Evolutionary conservation across 768 basidiomycete genomes (phyloP), one percentile per base, ranked within the genome.

Genomic region (Mycena vulgaris): DNA sequence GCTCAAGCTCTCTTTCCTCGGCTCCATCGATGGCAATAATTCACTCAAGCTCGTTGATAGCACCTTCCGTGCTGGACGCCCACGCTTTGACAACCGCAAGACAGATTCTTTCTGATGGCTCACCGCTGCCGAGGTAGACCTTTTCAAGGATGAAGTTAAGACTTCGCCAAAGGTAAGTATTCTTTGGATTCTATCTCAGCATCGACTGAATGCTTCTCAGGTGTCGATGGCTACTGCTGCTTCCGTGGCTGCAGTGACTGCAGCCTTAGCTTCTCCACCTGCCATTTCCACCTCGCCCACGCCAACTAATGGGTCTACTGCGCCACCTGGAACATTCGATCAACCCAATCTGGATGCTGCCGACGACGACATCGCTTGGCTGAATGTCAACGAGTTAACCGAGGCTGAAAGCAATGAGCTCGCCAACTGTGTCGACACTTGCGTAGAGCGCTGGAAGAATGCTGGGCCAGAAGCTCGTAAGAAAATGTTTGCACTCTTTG

Each of bases 361-460:
- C 37, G 35, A 62, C 27, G 70, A 66, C 1, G 67, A 72, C 25
- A 28, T 72, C 16, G 71, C 70, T 5, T 75, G 73, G 76, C 66
- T 77, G 27, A 75, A 77, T 27, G n/a, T 69, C 9, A 52, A 58
- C 5, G 74, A 77, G 35, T 60, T 66, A 17, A 68, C 63, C 27
- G 63, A 64, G 2, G 37, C 23, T 2, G 75, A 77, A 28, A 37
- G 53, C 14, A 70, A 71, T 25, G 70, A 74, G 33, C 45, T 63
- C 17, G 30, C 35, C 13, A 61, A 66, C 25, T 56, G 42, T 27
- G 3, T 67, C 17, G 62, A 72, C 52, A 37, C 66, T 2, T 78
- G 78, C 55, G 70, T 73, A 0, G 74, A 78, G 21, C 60, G 71
- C 5, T 76, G 75, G 75, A 63, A 65, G 37, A 63, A 58, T 2